Evolutionary conservation across 495 filamentous ascomycete genomes (phyloP), one percentile per base, ranked within the genome.

Genomic region (Xylaria flabelliformis): DNA sequence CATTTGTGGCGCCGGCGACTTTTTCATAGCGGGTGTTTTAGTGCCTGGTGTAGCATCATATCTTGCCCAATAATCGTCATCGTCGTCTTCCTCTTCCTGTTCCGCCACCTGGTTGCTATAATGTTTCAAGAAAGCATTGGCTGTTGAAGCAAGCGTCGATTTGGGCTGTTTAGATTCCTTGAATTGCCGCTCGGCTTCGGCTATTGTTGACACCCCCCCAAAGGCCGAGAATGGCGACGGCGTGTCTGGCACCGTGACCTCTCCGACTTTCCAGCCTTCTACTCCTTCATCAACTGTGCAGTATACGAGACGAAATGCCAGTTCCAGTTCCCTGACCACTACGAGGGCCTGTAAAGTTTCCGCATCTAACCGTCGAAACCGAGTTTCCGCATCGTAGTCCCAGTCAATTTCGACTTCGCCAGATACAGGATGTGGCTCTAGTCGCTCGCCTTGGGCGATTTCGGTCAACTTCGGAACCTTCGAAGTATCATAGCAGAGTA

Each of bases 1-100:
- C 75, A 6, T 71, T 77, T 56, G 80, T 1, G 90, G 88, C 1
- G 89, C 88, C 1, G 90, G 88, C 13, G 90, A 90, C 42, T 79
- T 83, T 68, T 92, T 90, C 0, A 83, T 80, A 0, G 89, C 89
- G 7, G 95, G 95, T 24, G 94, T 95, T 44, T 89, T 86, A 9
- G 88, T 29, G 26, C 71, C 89, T 1, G 93, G 93, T 13, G 94
- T 96, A 10, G 90, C 88, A 83, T 98, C 96, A 79, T 99, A 99
- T 72, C 91, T 91, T 39, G 91, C 93, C 96, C 96, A 99, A 81
- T 98, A 99, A 74, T 90, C 92, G 72, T 94, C 94, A 71, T 97
- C 93, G n/a, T 93, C 93, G 21, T 93, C 91, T 0, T 87, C 86
- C 2, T 84, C 79, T 13, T 85, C 80, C 0, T 68, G 69, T 15